Percentiles rank a stretch among this genome's conserved stretches.
These are phyloP conservation scores for Pseudogymnoascus sp. DNA, from an alignment of 2,329 filamentous ascomycete genomes.

Conservation along the genomic window DNA sequence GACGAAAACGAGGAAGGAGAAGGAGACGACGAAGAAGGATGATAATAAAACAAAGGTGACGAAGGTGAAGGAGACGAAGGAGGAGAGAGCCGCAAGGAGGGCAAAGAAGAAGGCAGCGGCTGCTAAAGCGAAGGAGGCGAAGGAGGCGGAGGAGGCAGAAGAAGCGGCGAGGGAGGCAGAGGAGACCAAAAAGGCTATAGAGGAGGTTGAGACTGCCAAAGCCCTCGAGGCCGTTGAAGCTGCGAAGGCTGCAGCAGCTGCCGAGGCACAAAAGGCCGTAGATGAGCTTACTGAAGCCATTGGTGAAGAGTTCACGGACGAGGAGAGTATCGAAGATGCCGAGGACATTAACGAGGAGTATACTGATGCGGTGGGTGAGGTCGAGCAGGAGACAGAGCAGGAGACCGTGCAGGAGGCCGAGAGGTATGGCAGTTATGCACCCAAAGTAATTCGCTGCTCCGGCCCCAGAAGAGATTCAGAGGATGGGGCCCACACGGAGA, in stretches of 20 bases:
- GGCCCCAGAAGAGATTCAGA: no score
- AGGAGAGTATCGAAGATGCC: neutral
- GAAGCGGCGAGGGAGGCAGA: neutral
- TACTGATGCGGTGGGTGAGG: neutral
- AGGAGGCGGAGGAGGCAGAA: neutral
- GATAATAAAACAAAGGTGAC: no score
- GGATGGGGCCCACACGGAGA: no score
- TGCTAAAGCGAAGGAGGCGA: neutral
- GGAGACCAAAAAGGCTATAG: neutral
- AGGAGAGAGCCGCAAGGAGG: neutral
- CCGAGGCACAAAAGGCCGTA: no score
- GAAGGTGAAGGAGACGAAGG: neutral
- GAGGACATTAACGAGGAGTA: neutral
- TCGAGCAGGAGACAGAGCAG: neutral
- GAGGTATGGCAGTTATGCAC: constrained; percentile 64
- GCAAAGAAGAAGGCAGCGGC: neutral
- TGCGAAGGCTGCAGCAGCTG: neutral
- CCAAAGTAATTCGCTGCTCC: no score
- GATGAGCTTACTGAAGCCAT: neutral
- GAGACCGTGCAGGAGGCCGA: constrained; percentile 41
- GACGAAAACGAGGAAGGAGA: neutral
- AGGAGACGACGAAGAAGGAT: neutral
- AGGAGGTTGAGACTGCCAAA: neutral
- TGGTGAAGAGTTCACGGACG: neutral
- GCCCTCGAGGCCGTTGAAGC: neutral